Evolutionary conservation across 2,329 filamentous ascomycete genomes (phyloP).

Genomic region (Phialophora expanda): DNA sequence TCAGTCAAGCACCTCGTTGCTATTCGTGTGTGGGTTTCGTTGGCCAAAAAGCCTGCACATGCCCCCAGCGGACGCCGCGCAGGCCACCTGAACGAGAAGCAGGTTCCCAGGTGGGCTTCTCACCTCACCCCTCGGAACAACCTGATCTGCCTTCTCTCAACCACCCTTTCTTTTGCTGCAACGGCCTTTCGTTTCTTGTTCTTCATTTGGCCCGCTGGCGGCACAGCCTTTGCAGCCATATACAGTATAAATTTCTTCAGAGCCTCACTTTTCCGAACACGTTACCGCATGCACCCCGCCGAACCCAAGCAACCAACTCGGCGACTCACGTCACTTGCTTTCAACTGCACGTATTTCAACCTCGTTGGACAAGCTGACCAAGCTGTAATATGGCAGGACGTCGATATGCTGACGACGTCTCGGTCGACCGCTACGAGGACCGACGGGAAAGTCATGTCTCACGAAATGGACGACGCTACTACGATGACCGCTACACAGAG

Average conservation of each 20-base stretch:
- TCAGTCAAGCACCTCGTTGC: neutral
- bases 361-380: slow-evolving; percentile 2
- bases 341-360: neutral
- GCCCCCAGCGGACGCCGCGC: neutral
- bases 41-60: slow-evolving; percentile 6
- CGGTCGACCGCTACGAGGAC: slow-evolving; percentile 56
- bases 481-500: slow-evolving; percentile 58
- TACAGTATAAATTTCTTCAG: neutral
- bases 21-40: neutral
- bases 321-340: neutral
- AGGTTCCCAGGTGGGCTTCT: slow-evolving; percentile 10
- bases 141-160: slow-evolving; percentile 13
- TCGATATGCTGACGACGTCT: slow-evolving; percentile 47
- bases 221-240: neutral
- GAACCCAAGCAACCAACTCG: slow-evolving; percentile 6
- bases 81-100: slow-evolving; percentile 1
- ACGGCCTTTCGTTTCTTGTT: slow-evolving; percentile 13
- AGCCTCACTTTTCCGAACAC: neutral
- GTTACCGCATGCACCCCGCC: slow-evolving; percentile 5
- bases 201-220: slow-evolving; percentile 4
- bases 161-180: slow-evolving; percentile 9
- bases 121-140: slow-evolving; percentile 19
- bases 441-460: slow-evolving; percentile 53
- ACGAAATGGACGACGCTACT: slow-evolving; percentile 46
- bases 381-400: slow-evolving; percentile 49